Percentiles rank a stretch among this genome's conserved stretches.
Evolutionary conservation across 2,329 filamentous ascomycete species (phyloP).

Genomic region (Ophiostoma sp.): DNA sequence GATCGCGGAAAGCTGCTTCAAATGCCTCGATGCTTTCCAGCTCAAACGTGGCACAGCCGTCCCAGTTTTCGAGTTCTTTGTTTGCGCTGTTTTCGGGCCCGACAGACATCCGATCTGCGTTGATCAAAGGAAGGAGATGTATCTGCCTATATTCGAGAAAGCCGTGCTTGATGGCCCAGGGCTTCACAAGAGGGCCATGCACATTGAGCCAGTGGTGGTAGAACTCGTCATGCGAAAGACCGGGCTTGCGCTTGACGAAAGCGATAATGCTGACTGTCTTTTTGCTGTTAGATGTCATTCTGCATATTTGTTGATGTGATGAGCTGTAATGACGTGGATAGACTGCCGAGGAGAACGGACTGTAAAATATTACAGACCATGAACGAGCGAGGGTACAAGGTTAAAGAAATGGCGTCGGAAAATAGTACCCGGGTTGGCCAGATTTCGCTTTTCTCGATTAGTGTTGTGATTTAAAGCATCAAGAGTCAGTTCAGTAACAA

Average conservation of each 20-base stretch:
- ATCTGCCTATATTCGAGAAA: constrained; percentile 35
- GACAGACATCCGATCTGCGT: constrained; percentile 30
- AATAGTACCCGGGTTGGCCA: not conserved
- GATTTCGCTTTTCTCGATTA: too few species aligned
- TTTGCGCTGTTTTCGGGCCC: not conserved
- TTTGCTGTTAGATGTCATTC: not conserved
- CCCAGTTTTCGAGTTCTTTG: not conserved
- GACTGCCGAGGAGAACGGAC: too few species aligned
- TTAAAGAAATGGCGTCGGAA: not conserved
- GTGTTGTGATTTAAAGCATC: not conserved
- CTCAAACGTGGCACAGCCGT: not conserved
- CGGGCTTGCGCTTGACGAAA: not conserved
- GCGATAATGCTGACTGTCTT: not conserved
- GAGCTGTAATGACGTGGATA: too few species aligned
- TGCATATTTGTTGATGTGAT: not conserved
- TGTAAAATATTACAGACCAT: too few species aligned
- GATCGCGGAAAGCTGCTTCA: not conserved
- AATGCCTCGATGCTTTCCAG: not conserved
- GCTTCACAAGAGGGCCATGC: constrained; percentile 34
- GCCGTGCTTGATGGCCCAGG: constrained; percentile 35
- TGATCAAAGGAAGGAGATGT: constrained; percentile 30
- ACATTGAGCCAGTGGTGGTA: constrained; percentile 35
- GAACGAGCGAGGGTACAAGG: too few species aligned
- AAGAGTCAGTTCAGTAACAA: not conserved
- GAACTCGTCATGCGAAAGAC: constrained; percentile 30